Percentiles rank a stretch among this genome's conserved stretches.
Evolutionary conservation across 257 asterid species (phyloP).

Genomic region (Solanum neorickii): DNA sequence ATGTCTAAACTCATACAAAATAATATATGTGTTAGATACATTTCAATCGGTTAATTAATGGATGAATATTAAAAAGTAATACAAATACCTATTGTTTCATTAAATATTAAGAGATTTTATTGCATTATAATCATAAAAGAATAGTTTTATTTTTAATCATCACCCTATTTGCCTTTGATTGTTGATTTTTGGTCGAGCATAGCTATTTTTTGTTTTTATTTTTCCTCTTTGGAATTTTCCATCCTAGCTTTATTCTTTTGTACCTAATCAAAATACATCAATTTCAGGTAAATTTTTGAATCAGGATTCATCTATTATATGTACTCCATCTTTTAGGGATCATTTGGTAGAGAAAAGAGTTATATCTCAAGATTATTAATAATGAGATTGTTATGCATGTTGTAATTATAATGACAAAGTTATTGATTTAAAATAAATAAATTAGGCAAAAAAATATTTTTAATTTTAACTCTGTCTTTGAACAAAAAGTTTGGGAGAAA

Average conservation of each 20-base stretch:
- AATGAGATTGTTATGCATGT: neutral
- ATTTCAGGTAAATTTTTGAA: neutral
- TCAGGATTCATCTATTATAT: neutral
- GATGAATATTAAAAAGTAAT: too few relatives aligned
- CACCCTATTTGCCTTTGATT: neutral
- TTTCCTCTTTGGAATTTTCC: neutral
- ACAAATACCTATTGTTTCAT: neutral
- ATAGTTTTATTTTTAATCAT: too few relatives aligned
- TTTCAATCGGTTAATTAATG: too few relatives aligned
- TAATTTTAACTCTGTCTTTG: too few relatives aligned
- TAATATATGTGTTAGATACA: too few relatives aligned
- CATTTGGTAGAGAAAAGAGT: neutral
- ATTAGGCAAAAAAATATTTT: neutral
- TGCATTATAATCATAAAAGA: neutral
- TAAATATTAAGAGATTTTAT: too few relatives aligned
- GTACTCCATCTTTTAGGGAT: neutral
- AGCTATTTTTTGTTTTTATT: neutral
- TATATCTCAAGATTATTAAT: too few relatives aligned
- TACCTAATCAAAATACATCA: neutral
- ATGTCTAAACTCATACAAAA: too few relatives aligned
- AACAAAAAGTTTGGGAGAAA: neutral
- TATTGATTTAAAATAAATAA: neutral
- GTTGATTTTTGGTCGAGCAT: neutral
- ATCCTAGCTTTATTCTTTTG: neutral
- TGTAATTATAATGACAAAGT: neutral